phyloP scores from a whole-genome alignment of 2,329 filamentous ascomycete species.

The Colletotrichum sidae region DNA sequence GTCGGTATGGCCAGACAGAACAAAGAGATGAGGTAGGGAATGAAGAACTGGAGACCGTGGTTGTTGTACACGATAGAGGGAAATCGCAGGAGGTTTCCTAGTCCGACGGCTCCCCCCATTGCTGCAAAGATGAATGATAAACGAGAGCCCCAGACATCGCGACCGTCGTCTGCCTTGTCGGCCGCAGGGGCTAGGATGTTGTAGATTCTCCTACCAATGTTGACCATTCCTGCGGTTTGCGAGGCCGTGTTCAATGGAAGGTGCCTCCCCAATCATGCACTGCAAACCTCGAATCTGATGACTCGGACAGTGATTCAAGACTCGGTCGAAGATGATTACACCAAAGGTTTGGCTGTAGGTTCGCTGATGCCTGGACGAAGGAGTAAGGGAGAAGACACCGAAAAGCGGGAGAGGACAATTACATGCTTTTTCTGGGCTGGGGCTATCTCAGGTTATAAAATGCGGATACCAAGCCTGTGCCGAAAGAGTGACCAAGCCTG shows the following conservation, averaged over 20 bases:
- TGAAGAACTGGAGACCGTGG: constrained; percentile 67
- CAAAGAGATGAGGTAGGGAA: constrained; percentile 64
- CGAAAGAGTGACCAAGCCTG: too few relatives aligned
- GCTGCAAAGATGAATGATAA: constrained; percentile 60
- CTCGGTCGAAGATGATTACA: too few relatives aligned
- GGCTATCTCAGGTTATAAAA: too few relatives aligned
- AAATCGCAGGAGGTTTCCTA: constrained; percentile 66
- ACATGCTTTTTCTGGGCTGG: too few relatives aligned
- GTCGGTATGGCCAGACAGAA: constrained; percentile 64
- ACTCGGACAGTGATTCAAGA: too few relatives aligned
- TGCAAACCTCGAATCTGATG: not conserved
- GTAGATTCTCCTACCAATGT: constrained; percentile 29
- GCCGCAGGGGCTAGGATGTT: constrained; percentile 40
- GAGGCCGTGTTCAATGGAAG: too few relatives aligned
- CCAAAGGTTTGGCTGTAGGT: too few relatives aligned
- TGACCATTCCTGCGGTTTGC: not conserved
- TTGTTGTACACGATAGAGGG: constrained; percentile 68
- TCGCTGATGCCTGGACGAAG: too few relatives aligned
- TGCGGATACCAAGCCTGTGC: too few relatives aligned
- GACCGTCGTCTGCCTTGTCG: constrained; percentile 42
- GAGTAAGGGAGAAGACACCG: too few relatives aligned
- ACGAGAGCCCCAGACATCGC: constrained; percentile 60
- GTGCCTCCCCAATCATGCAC: too few relatives aligned
- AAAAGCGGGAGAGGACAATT: too few relatives aligned
- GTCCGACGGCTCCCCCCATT: constrained; percentile 65